Evolutionary conservation across 805 yeast genomes (phyloP), one percentile per base, ranked within the genome.

Genomic region (Yarrowia yakushimensis): DNA sequence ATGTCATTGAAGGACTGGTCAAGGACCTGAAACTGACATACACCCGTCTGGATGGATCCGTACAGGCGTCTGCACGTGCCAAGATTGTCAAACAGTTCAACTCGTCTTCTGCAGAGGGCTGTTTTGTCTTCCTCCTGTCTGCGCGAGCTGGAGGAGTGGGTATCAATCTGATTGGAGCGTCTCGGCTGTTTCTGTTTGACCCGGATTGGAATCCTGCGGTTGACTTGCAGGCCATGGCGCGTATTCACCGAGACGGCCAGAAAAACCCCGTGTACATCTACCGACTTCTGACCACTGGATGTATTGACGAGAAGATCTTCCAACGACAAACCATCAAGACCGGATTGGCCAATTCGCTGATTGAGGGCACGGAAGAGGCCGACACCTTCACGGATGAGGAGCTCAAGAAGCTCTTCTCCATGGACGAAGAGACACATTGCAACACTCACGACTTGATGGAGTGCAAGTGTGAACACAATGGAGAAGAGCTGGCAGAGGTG

Each of bases 161-260:
- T 0, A 77, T 94, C 42, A 94, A 94, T 69, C 76, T 94, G 33
- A 81, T 89, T 33, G 99, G 98, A 0, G 99, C 96, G 0, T 89
- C 96, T 0, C 76, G 98, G 27, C 75, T 94, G 41, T 80, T 94
- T 5, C 75, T 94, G 22, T 87, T 89, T 70, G 99, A 94, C 71
- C 90, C 94, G 66, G 98, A 94, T 70, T 94, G 99, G 99, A 94
- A 94, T 66, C 99, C 99, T 0, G 84, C 97, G 0, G 80, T 86
- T 12, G 99, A 94, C 70, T 72, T 88, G 33, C 99, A 94, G 72
- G 96, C 97, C 0, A 89, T 93, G 96, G 96, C 97, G 1, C 77
- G 99, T 66, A 85, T 94, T 7, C 97, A 93, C 70, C 79, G 99
- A 68, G 97, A 93, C 72, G 99, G 99, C 0, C 99, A 94, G 71